Evolutionary conservation across 2,329 filamentous ascomycete genomes (phyloP), one percentile per base, ranked within the genome.

Genomic region (Sporothrix luriei): DNA sequence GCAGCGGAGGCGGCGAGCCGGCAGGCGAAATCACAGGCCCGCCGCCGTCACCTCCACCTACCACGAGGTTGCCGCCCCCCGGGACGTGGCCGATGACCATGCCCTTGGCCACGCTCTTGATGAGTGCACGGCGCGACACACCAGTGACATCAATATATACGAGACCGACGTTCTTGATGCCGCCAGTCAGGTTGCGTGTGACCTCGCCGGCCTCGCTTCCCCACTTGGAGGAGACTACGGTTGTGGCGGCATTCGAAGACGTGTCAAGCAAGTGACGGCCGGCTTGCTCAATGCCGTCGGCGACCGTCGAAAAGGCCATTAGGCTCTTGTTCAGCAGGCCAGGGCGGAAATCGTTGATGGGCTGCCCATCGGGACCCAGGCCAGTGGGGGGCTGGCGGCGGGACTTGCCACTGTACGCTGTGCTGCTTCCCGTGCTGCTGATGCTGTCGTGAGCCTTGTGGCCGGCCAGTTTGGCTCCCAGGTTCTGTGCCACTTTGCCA

Each of bases 141-240:
- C 95, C 95, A 0, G 94, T 91, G 1, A 96, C 94, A 75, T 99
- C 95, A 71, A 99, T 97, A 78, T 99, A 99, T 43, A 99, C 95
- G 38, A 99, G 84, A 6, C 94, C 95, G 9, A 98, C 95, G 74
- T 98, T 99, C 84, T 95, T 97, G 76, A 97, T 89, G 29, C 94
- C 94, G 5, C 92, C 90, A 0, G 93, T 91, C 24, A 99, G 80
- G 68, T 91, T 85, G 54, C 85, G 84, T 1, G 93, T 90, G 19
- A 98, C 84, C 48, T 89, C 85, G 19, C 93, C 92, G 0, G 95
- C 95, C 79, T 99, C 93, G 1, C 86, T 77, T 4, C 95, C 95
- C 82, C 94, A 99, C 72, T 88, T 90, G 79, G 98, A 95, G n/a
- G 89, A 87, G 3, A 98, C 92, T 66, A 97, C 90, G 0, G 90